Evolutionary conservation across 169 alveolate species (phyloP), one percentile per base, ranked within the genome.

Genomic region (Fabrea salina): DNA sequence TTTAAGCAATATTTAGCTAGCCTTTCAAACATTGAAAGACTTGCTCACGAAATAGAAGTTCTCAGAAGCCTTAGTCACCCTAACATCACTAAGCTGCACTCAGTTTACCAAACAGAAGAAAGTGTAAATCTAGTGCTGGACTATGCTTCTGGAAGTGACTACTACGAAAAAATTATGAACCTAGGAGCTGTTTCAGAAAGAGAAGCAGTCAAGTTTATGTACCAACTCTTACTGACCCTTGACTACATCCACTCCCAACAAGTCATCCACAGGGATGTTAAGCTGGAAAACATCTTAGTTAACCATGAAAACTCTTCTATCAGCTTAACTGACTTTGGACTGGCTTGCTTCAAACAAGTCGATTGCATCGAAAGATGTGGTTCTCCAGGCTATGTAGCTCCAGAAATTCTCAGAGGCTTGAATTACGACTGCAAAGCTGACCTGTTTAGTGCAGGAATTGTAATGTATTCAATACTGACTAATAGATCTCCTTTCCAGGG

Each of bases 401-500:
- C 98, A 5, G 98, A 95, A 79, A 93, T 95, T 22, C 82, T 95
- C 43, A 90, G 83, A 75, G 95, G 91, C 59, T 74, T 78, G 33
- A 89, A 95, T n/a, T 95, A 95, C 80, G 93, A 85, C 64, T 82
- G 91, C 8, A 91, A 92, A 56, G 95, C 89, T 16, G 97, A 94
- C 77, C 89, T 94, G 25, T 94, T 88, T 74, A 86, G 95, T 47
- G 82, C 90, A 41, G 97, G 97, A 33, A 93, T 91, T 47, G 86
- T 92, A 11, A 70, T 94, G 44, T 94, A 83, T 79, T 86, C 92
- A 53, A 76, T 95, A 57, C 76, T 95, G 19, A 90, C 93, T 47
- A 97, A 97, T 7, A 86, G 87, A 33, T 94, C 97, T 13, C 97
- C 97, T 2, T 95, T 95, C 82, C 79, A 92, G 66, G 94, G 92